Conservation (phyloP, 345 rosid genomes). For the Raphanus sativus region DNA sequence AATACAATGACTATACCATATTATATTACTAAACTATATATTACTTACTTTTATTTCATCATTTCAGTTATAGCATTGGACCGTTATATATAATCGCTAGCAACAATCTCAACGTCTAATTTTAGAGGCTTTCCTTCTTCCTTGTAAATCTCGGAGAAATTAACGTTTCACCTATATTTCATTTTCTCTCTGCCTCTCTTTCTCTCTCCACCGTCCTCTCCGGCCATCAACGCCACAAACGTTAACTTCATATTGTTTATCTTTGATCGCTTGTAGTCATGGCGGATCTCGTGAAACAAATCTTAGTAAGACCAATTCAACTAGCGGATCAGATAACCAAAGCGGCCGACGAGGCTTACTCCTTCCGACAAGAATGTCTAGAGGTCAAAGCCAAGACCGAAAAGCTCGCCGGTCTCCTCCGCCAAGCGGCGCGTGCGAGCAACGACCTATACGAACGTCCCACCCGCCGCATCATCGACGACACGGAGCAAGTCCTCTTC, state of each 20-base stretch:
- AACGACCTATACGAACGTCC: conserved; percentile 75
- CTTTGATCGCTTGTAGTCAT: conserved; percentile 23
- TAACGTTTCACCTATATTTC: conserved; percentile 40
- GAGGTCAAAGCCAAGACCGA: conserved; percentile 73
- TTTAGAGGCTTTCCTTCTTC: conserved; percentile 18
- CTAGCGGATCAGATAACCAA: conserved; percentile 72
- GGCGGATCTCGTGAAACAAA: conserved; percentile 76
- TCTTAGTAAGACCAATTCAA: conserved; percentile 68
- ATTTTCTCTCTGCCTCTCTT: conserved; percentile 12
- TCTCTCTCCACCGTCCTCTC: conserved; percentile 36
- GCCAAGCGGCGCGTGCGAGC: conserved; percentile 81
- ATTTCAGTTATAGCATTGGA: conserved; percentile 1
- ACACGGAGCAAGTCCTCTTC: conserved; percentile 72
- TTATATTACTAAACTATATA: not conserved
- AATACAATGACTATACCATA: not conserved
- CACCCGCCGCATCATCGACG: conserved; percentile 69
- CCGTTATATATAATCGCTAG: conserved; percentile 1
- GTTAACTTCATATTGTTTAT: not conserved
- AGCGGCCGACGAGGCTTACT: conserved; percentile 61
- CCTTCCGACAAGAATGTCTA: conserved; percentile 70
- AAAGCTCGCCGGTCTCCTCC: conserved; percentile 62
- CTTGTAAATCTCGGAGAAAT: conserved; percentile 35
- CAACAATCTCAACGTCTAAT: conserved; percentile 14
- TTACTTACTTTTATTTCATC: not conserved
- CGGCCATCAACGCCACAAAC: conserved; percentile 39